These are phyloP conservation scores for Penicillium thymicola DNA, from an alignment of 2,329 filamentous ascomycete genomes.

Conservation along the genomic window DNA sequence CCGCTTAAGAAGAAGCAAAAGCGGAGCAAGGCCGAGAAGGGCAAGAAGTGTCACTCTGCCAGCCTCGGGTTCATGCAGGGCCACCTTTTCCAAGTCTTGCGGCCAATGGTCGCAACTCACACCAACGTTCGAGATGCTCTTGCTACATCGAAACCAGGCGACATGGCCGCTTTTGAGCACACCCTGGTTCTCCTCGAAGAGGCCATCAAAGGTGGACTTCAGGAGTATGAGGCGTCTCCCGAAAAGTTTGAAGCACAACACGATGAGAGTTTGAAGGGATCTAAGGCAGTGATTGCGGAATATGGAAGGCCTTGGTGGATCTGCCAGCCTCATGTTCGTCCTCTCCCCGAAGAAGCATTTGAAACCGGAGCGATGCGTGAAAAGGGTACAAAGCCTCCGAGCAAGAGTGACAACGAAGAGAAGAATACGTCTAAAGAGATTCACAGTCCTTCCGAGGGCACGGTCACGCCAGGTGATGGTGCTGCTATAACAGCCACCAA, in stretches of 20 bases:
- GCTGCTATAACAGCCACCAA: conserved; percentile 15
- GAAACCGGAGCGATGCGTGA: conserved; percentile 72
- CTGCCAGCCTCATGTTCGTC: conserved; percentile 80
- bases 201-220: conserved; percentile 68
- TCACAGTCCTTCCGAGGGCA: conserved; percentile 10
- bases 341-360: conserved; percentile 81
- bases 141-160: conserved; percentile 63
- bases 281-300: conserved; percentile 60
- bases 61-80: conserved; percentile 82
- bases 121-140: conserved; percentile 84
- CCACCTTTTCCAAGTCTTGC: conserved; percentile 87
- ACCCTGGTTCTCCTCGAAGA: conserved; percentile 72
- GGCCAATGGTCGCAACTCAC: conserved; percentile 74
- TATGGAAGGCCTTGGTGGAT: conserved; percentile 88
- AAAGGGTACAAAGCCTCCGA: conserved; percentile 59
- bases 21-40: conserved; percentile 33
- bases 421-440: not conserved
- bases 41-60: conserved; percentile 49
- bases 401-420: conserved; percentile 16
- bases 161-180: conserved; percentile 72
- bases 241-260: conserved; percentile 37
- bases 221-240: conserved; percentile 58
- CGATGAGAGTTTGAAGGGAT: conserved; percentile 41
- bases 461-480: conserved; percentile 11
- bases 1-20: conserved; percentile 51